These are phyloP conservation scores for Paecilomyces formosus DNA, from an alignment of 2,329 filamentous ascomycete genomes.

Conservation along the genomic window DNA sequence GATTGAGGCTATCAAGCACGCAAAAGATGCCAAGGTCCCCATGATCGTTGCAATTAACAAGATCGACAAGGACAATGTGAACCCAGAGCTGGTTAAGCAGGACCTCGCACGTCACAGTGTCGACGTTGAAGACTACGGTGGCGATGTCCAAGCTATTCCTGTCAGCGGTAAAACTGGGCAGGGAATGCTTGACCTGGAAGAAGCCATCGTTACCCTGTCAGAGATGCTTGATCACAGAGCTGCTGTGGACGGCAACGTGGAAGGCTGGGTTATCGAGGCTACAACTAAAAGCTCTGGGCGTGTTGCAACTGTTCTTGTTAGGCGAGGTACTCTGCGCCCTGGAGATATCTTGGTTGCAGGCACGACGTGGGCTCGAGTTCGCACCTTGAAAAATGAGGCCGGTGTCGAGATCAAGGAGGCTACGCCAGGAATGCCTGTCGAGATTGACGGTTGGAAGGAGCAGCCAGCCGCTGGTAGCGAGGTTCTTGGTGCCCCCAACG, in stretches of 20 bases:
- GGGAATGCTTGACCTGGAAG: constrained; percentile 87
- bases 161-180: constrained; percentile 91
- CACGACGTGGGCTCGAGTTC: constrained; percentile 79
- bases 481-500: constrained; percentile 73
- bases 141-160: constrained; percentile 83
- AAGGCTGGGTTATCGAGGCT: constrained; percentile 92
- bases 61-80: constrained; percentile 78
- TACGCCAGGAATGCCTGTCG: constrained; percentile 79
- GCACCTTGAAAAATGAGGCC: constrained; percentile 75
- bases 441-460: constrained; percentile 91
- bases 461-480: constrained; percentile 80
- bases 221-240: constrained; percentile 89
- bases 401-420: constrained; percentile 66
- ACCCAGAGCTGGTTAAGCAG: constrained; percentile 75
- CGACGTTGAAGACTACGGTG: constrained; percentile 89
- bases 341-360: constrained; percentile 86
- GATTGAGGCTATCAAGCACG: constrained; percentile 91
- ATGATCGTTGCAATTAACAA: constrained; percentile 99
- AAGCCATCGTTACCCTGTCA: constrained; percentile 76
- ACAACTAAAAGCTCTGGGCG: constrained; percentile 79
- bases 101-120: constrained; percentile 78
- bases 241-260: constrained; percentile 65
- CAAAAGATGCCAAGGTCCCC: constrained; percentile 75
- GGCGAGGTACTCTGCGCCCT: constrained; percentile 71
- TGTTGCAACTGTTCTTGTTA: constrained; percentile 81